phyloP scores from a whole-genome alignment of 164 flowering plant species.

The Sextonia rubra region DNA sequence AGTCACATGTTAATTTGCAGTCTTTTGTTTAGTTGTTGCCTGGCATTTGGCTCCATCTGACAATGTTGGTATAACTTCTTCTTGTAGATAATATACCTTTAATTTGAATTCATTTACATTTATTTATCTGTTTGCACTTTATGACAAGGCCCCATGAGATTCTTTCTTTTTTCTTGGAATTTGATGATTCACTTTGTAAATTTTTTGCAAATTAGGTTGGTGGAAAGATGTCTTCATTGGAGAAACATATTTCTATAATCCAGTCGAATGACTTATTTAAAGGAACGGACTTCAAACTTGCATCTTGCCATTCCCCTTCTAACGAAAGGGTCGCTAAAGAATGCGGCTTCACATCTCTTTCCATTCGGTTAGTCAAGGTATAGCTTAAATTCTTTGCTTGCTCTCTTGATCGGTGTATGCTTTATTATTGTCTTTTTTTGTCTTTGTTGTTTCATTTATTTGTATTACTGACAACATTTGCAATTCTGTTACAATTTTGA shows the following conservation, averaged over 20 bases:
- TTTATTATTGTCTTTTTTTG: no score
- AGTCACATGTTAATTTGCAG: no score
- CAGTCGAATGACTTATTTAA: conserved; percentile 52
- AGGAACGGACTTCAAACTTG: conserved; percentile 99
- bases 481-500: no score
- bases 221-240: conserved; percentile 55
- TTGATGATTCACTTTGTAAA: not conserved
- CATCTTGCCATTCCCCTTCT: conserved; percentile 51
- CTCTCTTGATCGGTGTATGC: not conserved
- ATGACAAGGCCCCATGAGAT: no score
- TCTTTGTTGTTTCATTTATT: not conserved
- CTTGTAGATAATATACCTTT: no score
- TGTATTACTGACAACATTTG: not conserved
- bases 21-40: no score
- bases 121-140: no score
- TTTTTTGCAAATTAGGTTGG: conserved; percentile 47
- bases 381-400: conserved; percentile 5
- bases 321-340: conserved; percentile 62
- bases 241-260: conserved; percentile 63
- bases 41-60: no score
- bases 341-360: conserved; percentile 89
- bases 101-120: no score
- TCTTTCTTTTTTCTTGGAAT: not conserved
- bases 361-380: conserved; percentile 85
- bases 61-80: no score